phyloP scores from a whole-genome alignment of 2,329 filamentous ascomycete species.

The Xylariaceae sp. region DNA sequence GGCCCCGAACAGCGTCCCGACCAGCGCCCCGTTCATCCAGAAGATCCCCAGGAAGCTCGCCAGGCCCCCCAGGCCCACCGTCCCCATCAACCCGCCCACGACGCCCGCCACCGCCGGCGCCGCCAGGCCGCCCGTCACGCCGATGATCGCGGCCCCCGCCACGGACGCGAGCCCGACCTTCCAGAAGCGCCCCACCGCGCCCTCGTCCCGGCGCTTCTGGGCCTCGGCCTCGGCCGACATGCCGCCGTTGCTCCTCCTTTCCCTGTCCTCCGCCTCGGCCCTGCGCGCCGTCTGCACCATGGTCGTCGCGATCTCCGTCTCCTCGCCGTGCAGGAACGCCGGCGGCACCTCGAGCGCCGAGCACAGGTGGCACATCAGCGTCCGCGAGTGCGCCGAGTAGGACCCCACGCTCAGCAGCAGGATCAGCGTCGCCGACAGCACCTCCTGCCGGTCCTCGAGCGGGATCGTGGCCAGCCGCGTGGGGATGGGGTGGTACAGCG shows the following conservation, averaged over 20 bases:
- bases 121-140: slow-evolving; percentile 38
- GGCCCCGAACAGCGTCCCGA: slow-evolving; percentile 83
- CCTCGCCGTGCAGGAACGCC: slow-evolving; percentile 60
- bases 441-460: slow-evolving; percentile 54
- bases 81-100: slow-evolving; percentile 78
- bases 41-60: slow-evolving; percentile 83
- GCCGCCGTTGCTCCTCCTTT: too few relatives aligned
- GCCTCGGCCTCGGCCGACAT: slow-evolving; percentile 76
- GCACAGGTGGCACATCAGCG: slow-evolving; percentile 62
- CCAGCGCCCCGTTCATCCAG: slow-evolving; percentile 79
- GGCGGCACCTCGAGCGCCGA: slow-evolving; percentile 63
- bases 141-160: slow-evolving; percentile 59
- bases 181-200: slow-evolving; percentile 70
- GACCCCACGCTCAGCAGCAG: slow-evolving; percentile 67
- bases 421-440: slow-evolving; percentile 66
- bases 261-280: slow-evolving; percentile 31
- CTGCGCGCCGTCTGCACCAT: slow-evolving; percentile 65
- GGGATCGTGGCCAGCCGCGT: slow-evolving; percentile 54
- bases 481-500: slow-evolving; percentile 49
- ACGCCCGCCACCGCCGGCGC: slow-evolving; percentile 84
- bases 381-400: slow-evolving; percentile 70
- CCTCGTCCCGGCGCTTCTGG: slow-evolving; percentile 67
- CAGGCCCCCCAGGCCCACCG: slow-evolving; percentile 78
- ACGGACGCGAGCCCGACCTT: slow-evolving; percentile 72
- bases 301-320: slow-evolving; percentile 70